Conservation (phyloP, 2,329 filamentous ascomycete genomes). For the Colletotrichum sp. region DNA sequence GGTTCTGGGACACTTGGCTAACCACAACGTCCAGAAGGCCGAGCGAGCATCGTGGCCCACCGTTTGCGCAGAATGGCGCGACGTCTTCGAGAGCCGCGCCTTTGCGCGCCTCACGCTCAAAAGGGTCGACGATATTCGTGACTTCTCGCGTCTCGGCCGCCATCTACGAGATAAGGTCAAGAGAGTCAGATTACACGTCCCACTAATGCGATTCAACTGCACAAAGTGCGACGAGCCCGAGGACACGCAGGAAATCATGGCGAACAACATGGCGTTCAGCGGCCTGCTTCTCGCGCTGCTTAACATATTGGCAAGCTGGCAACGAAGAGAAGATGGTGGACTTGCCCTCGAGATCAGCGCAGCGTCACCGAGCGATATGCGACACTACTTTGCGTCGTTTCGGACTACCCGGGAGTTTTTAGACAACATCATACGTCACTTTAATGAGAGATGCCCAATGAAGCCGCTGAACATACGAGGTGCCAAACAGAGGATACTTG, state of each 20-base stretch:
- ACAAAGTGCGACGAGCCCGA: background rate
- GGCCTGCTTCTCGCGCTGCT: accelerated
- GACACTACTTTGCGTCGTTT: background rate
- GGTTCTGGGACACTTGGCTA: background rate
- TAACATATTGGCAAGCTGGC: accelerated
- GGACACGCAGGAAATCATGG: accelerated
- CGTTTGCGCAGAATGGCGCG: background rate
- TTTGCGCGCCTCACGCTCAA: background rate
- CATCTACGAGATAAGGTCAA: background rate
- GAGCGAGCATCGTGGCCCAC: background rate
- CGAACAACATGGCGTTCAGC: background rate
- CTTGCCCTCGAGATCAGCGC: background rate
- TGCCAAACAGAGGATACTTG: background rate
- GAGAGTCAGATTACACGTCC: background rate
- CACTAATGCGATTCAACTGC: background rate
- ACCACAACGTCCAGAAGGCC: background rate
- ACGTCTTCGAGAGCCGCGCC: background rate
- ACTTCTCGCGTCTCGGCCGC: background rate
- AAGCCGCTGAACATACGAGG: background rate
- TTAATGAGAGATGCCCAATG: too few species aligned
- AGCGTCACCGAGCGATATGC: background rate
- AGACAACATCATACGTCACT: too few species aligned
- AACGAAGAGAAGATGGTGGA: accelerated
- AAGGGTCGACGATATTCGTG: too few species aligned
- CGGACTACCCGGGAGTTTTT: too few species aligned